Evolutionary conservation across 306 rosid genomes (phyloP).

Genomic region (Vachellia pachyceras): DNA sequence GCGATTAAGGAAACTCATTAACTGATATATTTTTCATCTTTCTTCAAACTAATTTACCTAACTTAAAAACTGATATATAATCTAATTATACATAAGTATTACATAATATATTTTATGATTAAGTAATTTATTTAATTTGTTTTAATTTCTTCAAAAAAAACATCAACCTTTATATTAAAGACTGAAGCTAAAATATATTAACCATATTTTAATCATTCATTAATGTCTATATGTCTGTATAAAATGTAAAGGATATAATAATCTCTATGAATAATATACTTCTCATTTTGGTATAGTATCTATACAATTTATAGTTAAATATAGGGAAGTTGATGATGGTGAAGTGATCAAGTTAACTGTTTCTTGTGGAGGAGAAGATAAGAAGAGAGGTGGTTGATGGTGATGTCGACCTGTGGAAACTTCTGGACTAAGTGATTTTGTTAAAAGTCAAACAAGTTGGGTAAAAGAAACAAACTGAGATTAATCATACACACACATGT

Average conservation of each 20-base stretch:
- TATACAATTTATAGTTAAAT: background rate
- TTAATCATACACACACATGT: background rate
- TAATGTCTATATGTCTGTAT: background rate
- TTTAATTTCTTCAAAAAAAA: too few relatives aligned
- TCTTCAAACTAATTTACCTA: too few relatives aligned
- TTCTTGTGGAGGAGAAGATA: conserved; percentile 33
- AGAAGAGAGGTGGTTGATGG: conserved; percentile 41
- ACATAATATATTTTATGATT: background rate
- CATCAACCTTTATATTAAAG: too few relatives aligned
- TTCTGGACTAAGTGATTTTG: conserved; percentile 23
- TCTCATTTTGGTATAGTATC: too few relatives aligned
- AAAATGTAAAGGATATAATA: too few relatives aligned
- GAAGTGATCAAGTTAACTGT: conserved; percentile 30
- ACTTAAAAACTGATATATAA: too few relatives aligned
- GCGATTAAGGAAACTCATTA: too few relatives aligned
- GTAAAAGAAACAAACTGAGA: background rate
- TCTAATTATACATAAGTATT: too few relatives aligned
- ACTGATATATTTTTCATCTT: too few relatives aligned
- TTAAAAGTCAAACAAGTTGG: background rate
- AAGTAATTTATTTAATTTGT: background rate
- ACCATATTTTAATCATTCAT: too few relatives aligned
- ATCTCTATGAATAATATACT: too few relatives aligned
- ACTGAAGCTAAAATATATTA: background rate
- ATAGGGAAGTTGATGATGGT: background rate
- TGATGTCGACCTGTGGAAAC: conserved; percentile 52